These are phyloP conservation scores for Trichocladium uniseriatum DNA, from an alignment of 495 filamentous ascomycete species.

Conservation along the genomic window DNA sequence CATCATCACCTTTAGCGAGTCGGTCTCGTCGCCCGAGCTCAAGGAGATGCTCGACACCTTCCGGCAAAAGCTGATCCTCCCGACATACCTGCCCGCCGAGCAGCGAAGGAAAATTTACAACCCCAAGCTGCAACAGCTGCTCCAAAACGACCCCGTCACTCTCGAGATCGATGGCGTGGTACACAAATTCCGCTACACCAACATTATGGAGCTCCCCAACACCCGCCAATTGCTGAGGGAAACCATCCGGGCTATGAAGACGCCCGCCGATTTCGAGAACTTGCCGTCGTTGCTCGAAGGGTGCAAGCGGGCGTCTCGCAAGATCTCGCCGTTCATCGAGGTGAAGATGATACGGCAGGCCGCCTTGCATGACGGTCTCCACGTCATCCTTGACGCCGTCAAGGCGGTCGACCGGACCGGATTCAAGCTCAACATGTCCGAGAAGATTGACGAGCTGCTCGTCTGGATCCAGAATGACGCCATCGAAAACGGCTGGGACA, in stretches of 20 bases:
- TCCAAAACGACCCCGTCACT: slow-evolving; percentile 50
- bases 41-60: slow-evolving; percentile 40
- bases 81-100: slow-evolving; percentile 44
- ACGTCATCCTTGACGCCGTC: slow-evolving; percentile 46
- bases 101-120: slow-evolving; percentile 50
- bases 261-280: slow-evolving; percentile 50
- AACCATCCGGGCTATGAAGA: slow-evolving; percentile 43
- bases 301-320: slow-evolving; percentile 29
- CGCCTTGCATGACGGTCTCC: slow-evolving; percentile 31
- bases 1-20: slow-evolving; percentile 24
- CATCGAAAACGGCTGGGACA: slow-evolving; percentile 32
- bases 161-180: slow-evolving; percentile 52
- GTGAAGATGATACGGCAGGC: slow-evolving; percentile 33
- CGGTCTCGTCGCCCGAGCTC: slow-evolving; percentile 27
- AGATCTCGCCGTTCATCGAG: too few species aligned
- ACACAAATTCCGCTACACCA: slow-evolving; percentile 44
- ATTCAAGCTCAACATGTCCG: slow-evolving; percentile 36
- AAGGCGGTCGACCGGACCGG: slow-evolving; percentile 39
- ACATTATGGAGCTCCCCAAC: slow-evolving; percentile 25
- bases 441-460: slow-evolving; percentile 41
- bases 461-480: slow-evolving; percentile 42
- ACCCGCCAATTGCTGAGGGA: slow-evolving; percentile 27
- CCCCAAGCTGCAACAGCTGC: slow-evolving; percentile 38
- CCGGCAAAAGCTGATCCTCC: slow-evolving; percentile 56
- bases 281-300: slow-evolving; percentile 51